Evolutionary conservation across 495 filamentous ascomycete species (phyloP).

Genomic region (Aspergillus avenaceus): DNA sequence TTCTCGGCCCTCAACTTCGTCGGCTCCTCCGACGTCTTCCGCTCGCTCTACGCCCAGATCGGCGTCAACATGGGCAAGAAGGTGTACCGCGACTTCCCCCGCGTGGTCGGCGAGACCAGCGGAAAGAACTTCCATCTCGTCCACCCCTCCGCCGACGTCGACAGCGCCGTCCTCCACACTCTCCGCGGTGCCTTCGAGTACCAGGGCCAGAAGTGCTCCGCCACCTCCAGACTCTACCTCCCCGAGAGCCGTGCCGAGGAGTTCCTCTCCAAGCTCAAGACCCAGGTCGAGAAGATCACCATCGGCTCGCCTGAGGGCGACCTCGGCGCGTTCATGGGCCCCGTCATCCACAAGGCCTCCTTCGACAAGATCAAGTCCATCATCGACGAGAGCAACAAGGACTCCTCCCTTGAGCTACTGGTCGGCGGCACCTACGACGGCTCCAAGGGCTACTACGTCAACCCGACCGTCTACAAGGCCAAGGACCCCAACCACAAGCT

Average conservation of each 20-base stretch:
- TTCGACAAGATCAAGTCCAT: slow-evolving; percentile 66
- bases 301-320: slow-evolving; percentile 59
- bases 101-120: slow-evolving; percentile 81
- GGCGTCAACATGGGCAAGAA: slow-evolving; percentile 63
- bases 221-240: slow-evolving; percentile 73
- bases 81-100: slow-evolving; percentile 69
- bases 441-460: slow-evolving; percentile 63
- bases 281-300: slow-evolving; percentile 29
- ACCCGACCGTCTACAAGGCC: slow-evolving; percentile 68
- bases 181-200: slow-evolving; percentile 87
- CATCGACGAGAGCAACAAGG: slow-evolving; percentile 65
- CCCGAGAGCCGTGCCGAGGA: slow-evolving; percentile 60
- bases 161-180: slow-evolving; percentile 75
- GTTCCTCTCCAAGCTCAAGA: slow-evolving; percentile 53
- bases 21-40: slow-evolving; percentile 78
- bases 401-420: slow-evolving; percentile 58
- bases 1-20: slow-evolving; percentile 79
- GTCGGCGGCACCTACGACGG: slow-evolving; percentile 67
- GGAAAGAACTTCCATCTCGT: slow-evolving; percentile 92
- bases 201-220: slow-evolving; percentile 86
- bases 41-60: slow-evolving; percentile 67
- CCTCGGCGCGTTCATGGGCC: slow-evolving; percentile 65
- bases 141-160: slow-evolving; percentile 66
- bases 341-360: slow-evolving; percentile 68
- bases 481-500: slow-evolving; percentile 59